A percentile compares a stretch with the other conserved stretches of the same genome.
Conservation (phyloP, 371 early-diverging fungal genomes). For the Chytridium lagenaria region DNA sequence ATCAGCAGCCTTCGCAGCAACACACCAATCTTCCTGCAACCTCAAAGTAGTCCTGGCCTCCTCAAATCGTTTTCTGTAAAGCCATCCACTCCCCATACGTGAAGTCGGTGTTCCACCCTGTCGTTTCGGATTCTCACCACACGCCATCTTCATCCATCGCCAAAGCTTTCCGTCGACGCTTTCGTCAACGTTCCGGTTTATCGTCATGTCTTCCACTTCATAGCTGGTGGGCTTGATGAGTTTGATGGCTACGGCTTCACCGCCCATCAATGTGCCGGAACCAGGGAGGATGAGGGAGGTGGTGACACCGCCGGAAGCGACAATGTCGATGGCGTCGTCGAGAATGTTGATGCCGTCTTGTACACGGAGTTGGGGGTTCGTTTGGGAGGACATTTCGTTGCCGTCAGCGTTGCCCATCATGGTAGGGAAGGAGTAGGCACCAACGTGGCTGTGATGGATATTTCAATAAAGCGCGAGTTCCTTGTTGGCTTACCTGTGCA, state of each 20-base stretch:
- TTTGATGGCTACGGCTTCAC: slow-evolving; percentile 77
- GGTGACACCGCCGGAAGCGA: slow-evolving; percentile 81
- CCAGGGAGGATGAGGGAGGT: slow-evolving; percentile 80
- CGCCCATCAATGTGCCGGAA: slow-evolving; percentile 80
- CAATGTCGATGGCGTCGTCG: slow-evolving; percentile 70
- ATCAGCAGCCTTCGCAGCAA: slow-evolving; percentile 51
- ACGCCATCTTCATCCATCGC: slow-evolving; percentile 89
- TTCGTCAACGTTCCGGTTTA: slow-evolving; percentile 58
- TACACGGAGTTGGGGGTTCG: slow-evolving; percentile 57
- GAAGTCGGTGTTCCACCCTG: slow-evolving; percentile 57
- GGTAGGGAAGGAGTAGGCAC: slow-evolving; percentile 66
- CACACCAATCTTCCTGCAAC: slow-evolving; percentile 83
- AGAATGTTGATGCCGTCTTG: slow-evolving; percentile 47
- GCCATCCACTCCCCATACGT: slow-evolving; percentile 75
- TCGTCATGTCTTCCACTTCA: slow-evolving; percentile 70
- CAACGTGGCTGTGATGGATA: slow-evolving; percentile 53
- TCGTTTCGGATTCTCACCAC: slow-evolving; percentile 79
- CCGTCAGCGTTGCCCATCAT: slow-evolving; percentile 63
- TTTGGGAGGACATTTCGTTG: slow-evolving; percentile 74
- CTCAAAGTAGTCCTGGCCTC: slow-evolving; percentile 60
- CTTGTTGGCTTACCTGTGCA: slow-evolving; percentile 69
- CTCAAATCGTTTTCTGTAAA: slow-evolving; percentile 67
- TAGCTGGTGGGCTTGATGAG: slow-evolving; percentile 39
- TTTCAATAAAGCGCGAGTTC: neutral
- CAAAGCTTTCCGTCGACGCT: slow-evolving; percentile 58